Evolutionary conservation across 2,329 filamentous ascomycete genomes (phyloP).

Genomic region (Xylaria sp.): DNA sequence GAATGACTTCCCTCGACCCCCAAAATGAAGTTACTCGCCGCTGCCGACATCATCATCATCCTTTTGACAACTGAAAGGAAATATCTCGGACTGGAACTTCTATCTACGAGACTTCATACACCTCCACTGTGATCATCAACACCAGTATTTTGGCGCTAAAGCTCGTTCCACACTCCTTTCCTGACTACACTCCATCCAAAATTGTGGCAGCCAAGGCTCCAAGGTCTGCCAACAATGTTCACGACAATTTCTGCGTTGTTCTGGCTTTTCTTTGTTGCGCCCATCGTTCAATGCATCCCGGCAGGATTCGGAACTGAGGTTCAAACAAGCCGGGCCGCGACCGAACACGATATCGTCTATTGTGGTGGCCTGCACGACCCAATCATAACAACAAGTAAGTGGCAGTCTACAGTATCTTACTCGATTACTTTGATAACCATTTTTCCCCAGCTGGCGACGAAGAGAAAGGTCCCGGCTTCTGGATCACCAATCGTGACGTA

Average conservation of each 20-base stretch:
- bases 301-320: background rate
- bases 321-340: background rate
- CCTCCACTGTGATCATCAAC: background rate
- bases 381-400: slow-evolving; percentile 35
- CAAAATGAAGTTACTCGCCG: too few species aligned
- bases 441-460: slow-evolving; percentile 35
- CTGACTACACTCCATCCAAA: background rate
- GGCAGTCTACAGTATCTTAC: background rate
- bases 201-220: background rate
- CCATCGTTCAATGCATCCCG: slow-evolving; percentile 3
- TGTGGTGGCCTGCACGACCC: slow-evolving; percentile 25
- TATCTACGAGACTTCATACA: background rate
- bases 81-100: background rate
- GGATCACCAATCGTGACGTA: slow-evolving; percentile 43
- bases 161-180: background rate
- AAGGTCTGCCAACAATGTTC: slow-evolving; percentile 6
- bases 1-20: background rate
- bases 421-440: background rate
- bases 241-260: background rate
- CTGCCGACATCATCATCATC: background rate
- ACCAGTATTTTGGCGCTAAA: background rate
- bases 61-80: background rate
- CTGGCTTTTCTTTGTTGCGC: background rate
- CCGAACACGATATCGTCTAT: slow-evolving; percentile 21
- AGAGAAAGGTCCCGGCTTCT: slow-evolving; percentile 41